Evolutionary conservation across 192 early-diverging fungal species (phyloP), one percentile per base, ranked within the genome.

Genomic region (Kappamyces sp.): DNA sequence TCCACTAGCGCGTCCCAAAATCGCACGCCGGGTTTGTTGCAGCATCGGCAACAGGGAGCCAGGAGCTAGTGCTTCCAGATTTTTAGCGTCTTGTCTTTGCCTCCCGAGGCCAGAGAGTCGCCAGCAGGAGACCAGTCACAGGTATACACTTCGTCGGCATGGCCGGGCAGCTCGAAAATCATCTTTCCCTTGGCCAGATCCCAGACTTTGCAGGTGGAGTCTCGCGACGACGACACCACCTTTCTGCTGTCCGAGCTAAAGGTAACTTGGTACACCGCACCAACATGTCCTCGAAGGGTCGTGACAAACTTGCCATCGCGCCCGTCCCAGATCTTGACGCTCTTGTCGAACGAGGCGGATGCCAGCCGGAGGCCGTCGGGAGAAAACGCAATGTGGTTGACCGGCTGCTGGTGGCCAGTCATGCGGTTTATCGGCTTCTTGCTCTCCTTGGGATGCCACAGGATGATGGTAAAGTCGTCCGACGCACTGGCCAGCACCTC

Each of bases 251-350:
- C 95, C 1, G 90, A 81, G 7, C 92, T 95, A 86, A 90, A 98
- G 63, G 86, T 86, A 39, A 94, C 87, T 75, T 95, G 93, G 79
- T 95, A 98, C 6, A 98, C 96, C 1, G 92, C 89, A 37, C 89
- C 87, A 13, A 98, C 96, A 65, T 98, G 96, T 35, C 96, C 96
- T 23, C 92, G 82, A 33, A 98, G 80, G 43, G 93, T 92, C 3
- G 88, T 79, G 53, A 97, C 75, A 63, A 97, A 98, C 76, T 71
- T 76, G 66, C 96, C 96, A 0, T 82, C 89, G 5, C 62, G 50
- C 33, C 88, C 91, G 69, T 98, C 94, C 96, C 96, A 98, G 23
- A 98, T 71, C 72, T 98, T 98, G 46, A 98, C 92, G 44, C 86
- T 87, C 70, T 98, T 98, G 71, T 98, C 96, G 60, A 97, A 98